These are phyloP conservation scores for Lachancea lanzarotensis DNA, from an alignment of 805 yeast genomes.

Conservation along the genomic window DNA sequence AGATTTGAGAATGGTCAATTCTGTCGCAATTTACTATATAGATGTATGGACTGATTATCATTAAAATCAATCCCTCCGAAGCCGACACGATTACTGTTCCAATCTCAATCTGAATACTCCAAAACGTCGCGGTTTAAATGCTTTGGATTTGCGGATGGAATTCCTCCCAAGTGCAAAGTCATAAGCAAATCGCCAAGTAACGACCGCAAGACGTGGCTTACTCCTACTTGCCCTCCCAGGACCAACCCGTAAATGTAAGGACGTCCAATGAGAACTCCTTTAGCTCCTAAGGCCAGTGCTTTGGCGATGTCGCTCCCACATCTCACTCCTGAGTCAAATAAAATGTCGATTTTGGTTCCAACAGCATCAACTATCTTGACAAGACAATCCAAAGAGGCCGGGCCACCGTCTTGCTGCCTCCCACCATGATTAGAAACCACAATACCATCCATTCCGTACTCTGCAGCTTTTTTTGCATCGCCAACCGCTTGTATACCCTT, in stretches of 20 bases:
- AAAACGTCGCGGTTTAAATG: constrained; percentile 10
- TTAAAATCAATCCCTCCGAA: too few relatives aligned
- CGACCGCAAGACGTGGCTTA: constrained; percentile 12
- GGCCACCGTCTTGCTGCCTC: constrained; percentile 14
- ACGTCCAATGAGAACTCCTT: constrained; percentile 6
- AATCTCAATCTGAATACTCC: constrained; percentile 6
- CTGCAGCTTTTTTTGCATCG: constrained; percentile 4
- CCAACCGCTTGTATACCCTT: constrained; percentile 6
- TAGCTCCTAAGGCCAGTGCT: constrained; percentile 8
- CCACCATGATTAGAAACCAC: constrained; percentile 9
- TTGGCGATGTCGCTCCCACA: constrained; percentile 9
- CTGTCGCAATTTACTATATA: too few relatives aligned
- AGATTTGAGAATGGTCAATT: too few relatives aligned
- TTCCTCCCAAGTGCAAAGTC: constrained; percentile 13
- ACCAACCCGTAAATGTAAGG: constrained; percentile 6
- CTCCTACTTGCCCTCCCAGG: constrained; percentile 7
- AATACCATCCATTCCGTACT: constrained; percentile 7
- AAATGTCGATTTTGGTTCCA: constrained; percentile 6
- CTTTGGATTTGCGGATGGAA: constrained; percentile 10
- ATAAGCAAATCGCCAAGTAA: constrained; percentile 13
- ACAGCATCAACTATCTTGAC: constrained; percentile 11
- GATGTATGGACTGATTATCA: too few relatives aligned
- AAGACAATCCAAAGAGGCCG: constrained; percentile 10
- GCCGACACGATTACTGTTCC: too few relatives aligned
- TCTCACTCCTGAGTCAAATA: constrained; percentile 7